Conservation (phyloP, 108 stramenopile species). For the Cyclostephanos tholiformis region DNA sequence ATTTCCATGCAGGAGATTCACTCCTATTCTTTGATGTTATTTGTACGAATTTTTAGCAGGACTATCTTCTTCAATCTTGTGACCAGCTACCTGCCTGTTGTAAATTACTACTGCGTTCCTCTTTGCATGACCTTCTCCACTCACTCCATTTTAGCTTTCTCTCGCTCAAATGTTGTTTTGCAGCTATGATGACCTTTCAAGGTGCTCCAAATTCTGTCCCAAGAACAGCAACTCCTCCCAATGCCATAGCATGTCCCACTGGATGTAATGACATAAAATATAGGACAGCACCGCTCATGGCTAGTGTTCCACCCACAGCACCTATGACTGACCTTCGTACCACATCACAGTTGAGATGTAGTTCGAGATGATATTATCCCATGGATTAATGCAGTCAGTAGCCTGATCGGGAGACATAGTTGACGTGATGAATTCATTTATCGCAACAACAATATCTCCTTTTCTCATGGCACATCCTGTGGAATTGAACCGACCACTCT, state of each 20-base stretch:
- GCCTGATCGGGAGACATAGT: constrained; percentile 22
- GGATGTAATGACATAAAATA: constrained; percentile 62
- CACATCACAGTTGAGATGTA: constrained; percentile 10
- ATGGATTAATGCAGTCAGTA: constrained; percentile 14
- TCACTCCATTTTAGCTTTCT: constrained; percentile 9
- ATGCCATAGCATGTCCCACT: constrained; percentile 59
- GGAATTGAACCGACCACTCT: constrained; percentile 18
- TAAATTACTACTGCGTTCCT: not conserved
- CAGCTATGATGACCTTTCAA: constrained; percentile 12
- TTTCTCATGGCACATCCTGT: constrained; percentile 22
- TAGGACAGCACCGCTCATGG: constrained; percentile 47
- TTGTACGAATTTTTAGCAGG: not conserved
- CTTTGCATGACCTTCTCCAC: constrained; percentile 7
- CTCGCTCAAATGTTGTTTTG: constrained; percentile 17
- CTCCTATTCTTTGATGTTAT: too few relatives aligned
- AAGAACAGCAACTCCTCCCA: constrained; percentile 52
- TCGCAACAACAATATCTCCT: constrained; percentile 23
- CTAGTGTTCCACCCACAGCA: constrained; percentile 43
- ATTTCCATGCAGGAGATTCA: too few relatives aligned
- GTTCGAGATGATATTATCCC: constrained; percentile 12
- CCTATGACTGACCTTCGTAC: constrained; percentile 27
- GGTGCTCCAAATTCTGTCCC: constrained; percentile 54
- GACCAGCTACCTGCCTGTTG: not conserved
- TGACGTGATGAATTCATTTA: constrained; percentile 23
- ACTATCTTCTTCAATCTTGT: not conserved